Conservation (phyloP, 345 rosid genomes). For the Citrus australasica region DNA sequence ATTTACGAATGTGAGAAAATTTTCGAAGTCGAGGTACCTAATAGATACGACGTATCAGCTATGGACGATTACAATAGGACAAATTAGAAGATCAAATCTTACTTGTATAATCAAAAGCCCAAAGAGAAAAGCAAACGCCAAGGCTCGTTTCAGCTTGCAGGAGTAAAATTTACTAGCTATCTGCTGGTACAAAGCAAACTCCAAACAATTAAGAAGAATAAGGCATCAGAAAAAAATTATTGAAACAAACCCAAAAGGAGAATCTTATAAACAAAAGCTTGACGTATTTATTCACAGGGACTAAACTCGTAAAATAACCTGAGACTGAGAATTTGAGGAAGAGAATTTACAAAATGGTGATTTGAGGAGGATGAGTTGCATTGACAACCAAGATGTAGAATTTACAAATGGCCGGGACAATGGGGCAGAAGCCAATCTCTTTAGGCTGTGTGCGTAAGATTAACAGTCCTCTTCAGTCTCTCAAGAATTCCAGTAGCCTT, state of each 20-base stretch:
- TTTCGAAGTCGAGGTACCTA: neutral
- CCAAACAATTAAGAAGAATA: neutral
- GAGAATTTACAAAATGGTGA: conserved; percentile 37
- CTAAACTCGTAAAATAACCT: conserved; percentile 25
- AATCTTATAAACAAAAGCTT: conserved; percentile 5
- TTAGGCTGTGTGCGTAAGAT: conserved; percentile 87
- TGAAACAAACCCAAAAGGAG: conserved; percentile 3
- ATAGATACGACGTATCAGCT: neutral
- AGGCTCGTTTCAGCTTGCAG: neutral
- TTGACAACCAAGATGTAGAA: conserved; percentile 16
- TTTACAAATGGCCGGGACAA: conserved; percentile 24
- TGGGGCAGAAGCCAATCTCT: neutral
- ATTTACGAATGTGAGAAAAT: neutral
- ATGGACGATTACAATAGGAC: neutral
- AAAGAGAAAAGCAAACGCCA: neutral
- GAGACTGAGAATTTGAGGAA: conserved; percentile 19
- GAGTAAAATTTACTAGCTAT: neutral
- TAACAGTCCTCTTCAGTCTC: conserved; percentile 60
- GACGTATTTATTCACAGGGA: conserved; percentile 35
- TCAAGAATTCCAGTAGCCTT: conserved; percentile 83
- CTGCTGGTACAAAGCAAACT: neutral
- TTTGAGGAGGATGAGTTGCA: conserved; percentile 13
- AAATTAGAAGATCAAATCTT: neutral
- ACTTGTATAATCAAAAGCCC: neutral
- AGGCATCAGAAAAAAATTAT: neutral